Evolutionary conservation across 1,139 yeast species (phyloP).

Genomic region (Diutina rugosa): DNA sequence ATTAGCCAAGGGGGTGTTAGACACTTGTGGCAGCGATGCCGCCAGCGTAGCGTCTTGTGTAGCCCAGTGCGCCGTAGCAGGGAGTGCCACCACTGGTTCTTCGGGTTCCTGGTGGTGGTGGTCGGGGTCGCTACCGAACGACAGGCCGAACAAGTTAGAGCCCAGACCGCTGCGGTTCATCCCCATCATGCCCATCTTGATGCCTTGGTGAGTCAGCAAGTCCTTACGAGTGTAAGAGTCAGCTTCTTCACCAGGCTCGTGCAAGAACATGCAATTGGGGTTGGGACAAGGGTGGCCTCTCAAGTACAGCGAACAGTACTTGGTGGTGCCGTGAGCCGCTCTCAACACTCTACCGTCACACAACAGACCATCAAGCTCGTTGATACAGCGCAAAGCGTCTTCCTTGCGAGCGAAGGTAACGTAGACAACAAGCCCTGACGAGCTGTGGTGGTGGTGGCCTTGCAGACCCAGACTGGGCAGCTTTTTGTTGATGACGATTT

Average conservation of each 20-base stretch:
- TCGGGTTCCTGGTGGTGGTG: background rate
- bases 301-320: constrained; percentile 89
- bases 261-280: constrained; percentile 97
- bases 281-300: constrained; percentile 96
- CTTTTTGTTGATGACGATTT: constrained; percentile 84
- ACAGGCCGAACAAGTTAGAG: constrained; percentile 6
- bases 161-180: constrained; percentile 8
- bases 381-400: constrained; percentile 87
- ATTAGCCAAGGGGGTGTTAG: constrained; percentile 27
- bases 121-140: background rate
- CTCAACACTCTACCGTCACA: constrained; percentile 80
- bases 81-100: constrained; percentile 24
- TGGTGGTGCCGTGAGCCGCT: constrained; percentile 98
- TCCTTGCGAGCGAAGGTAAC: constrained; percentile 89
- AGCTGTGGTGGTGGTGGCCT: constrained; percentile 33
- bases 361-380: constrained; percentile 86
- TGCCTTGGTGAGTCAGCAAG: constrained; percentile 68
- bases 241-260: constrained; percentile 99
- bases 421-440: constrained; percentile 67
- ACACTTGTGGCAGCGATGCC: constrained; percentile 23
- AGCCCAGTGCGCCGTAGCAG: constrained; percentile 53
- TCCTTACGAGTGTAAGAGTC: constrained; percentile 93
- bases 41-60: constrained; percentile 12
- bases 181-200: constrained; percentile 42
- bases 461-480: constrained; percentile 22